Evolutionary conservation across 2,329 filamentous ascomycete species (phyloP).

Genomic region (Beauveria australis): DNA sequence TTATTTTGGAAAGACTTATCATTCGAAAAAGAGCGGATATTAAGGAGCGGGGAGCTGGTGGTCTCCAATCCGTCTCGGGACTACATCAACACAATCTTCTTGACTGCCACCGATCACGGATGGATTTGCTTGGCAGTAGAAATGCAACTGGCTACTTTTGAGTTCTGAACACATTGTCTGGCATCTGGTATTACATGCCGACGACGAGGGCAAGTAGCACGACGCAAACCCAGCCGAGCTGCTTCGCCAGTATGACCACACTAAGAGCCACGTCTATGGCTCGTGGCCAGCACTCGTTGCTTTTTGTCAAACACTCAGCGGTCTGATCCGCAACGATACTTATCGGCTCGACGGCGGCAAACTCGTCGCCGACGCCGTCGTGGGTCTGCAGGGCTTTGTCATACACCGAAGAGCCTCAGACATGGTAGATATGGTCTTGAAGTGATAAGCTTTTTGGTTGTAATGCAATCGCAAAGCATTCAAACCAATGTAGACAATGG

Average conservation of each 20-base stretch:
- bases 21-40: slow-evolving; percentile 35
- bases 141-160: slow-evolving; percentile 7
- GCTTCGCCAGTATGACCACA: slow-evolving; percentile 13
- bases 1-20: slow-evolving; percentile 27
- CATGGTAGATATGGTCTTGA: slow-evolving; percentile 14
- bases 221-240: slow-evolving; percentile 16
- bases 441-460: slow-evolving; percentile 15
- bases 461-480: slow-evolving; percentile 12
- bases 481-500: slow-evolving; percentile 17
- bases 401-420: slow-evolving; percentile 14
- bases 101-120: slow-evolving; percentile 12
- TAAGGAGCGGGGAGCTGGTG: slow-evolving; percentile 22
- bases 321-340: slow-evolving; percentile 14
- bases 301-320: slow-evolving; percentile 6
- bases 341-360: slow-evolving; percentile 13
- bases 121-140: slow-evolving; percentile 13
- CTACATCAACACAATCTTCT: slow-evolving; percentile 14
- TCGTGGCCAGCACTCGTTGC: slow-evolving; percentile 17
- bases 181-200: not conserved
- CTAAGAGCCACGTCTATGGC: slow-evolving; percentile 15
- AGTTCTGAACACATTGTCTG: not conserved
- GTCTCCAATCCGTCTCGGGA: slow-evolving; percentile 14
- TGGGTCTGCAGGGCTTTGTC: slow-evolving; percentile 14
- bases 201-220: slow-evolving; percentile 16
- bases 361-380: slow-evolving; percentile 12